Conservation (phyloP, 805 yeast genomes). For the Saccharomycopsis olivae region DNA sequence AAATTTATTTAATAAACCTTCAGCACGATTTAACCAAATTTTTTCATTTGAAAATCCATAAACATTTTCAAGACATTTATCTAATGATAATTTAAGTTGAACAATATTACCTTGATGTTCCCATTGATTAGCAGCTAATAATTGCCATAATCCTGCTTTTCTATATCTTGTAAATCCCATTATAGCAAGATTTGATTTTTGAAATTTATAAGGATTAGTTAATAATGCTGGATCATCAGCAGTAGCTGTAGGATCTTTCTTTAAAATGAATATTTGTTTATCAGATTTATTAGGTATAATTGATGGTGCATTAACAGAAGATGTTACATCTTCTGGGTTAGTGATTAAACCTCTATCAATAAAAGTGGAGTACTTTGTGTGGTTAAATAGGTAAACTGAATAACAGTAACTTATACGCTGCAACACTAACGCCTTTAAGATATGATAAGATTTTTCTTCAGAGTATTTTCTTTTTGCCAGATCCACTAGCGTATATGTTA, state of each 20-base stretch:
- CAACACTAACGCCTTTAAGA: constrained; percentile 40
- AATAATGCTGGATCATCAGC: constrained; percentile 25
- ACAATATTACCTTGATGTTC: constrained; percentile 20
- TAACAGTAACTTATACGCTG: constrained; percentile 48
- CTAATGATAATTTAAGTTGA: constrained; percentile 5
- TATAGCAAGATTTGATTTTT: constrained; percentile 28
- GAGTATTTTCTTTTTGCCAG: constrained; percentile 25
- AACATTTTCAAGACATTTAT: neutral
- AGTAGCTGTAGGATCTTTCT: constrained; percentile 14
- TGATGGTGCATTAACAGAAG: constrained; percentile 18
- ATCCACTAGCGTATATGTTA: constrained; percentile 23
- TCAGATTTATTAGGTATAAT: constrained; percentile 21
- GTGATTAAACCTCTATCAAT: constrained; percentile 13
- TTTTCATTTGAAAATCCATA: constrained; percentile 1
- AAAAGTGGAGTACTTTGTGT: constrained; percentile 23
- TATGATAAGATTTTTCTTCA: constrained; percentile 22
- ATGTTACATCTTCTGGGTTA: constrained; percentile 2
- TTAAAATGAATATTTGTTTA: constrained; percentile 3
- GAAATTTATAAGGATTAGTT: constrained; percentile 29
- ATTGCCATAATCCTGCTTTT: constrained; percentile 67
- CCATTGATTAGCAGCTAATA: constrained; percentile 71
- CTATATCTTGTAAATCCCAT: constrained; percentile 53
- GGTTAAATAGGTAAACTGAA: constrained; percentile 30
- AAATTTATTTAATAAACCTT: constrained; percentile 10
- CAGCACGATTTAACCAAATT: constrained; percentile 8